phyloP scores from a whole-genome alignment of 2,329 filamentous ascomycete genomes.

The Trichocomaceae sp. region DNA sequence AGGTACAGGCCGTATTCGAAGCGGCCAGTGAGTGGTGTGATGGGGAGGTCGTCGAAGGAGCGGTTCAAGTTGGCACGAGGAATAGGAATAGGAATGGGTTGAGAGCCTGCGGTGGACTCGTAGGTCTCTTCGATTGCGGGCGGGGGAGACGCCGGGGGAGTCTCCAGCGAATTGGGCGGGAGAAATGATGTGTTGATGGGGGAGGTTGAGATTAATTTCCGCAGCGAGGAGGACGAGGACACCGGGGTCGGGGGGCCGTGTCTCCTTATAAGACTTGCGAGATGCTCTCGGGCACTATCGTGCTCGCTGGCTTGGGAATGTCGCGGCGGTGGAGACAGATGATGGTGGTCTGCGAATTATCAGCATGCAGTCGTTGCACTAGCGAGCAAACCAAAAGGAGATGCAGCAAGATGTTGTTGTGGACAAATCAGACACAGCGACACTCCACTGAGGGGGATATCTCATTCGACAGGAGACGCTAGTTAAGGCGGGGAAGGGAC shows the following conservation, averaged over 20 bases:
- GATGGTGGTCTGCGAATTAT: constrained; percentile 9
- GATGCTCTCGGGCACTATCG: constrained; percentile 26
- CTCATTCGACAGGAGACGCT: constrained; percentile 5
- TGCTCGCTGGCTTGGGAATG: constrained; percentile 21
- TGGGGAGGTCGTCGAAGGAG: constrained; percentile 28
- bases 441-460: constrained; percentile 4
- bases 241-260: constrained; percentile 35
- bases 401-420: not conserved
- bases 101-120: constrained; percentile 25
- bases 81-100: constrained; percentile 34
- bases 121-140: constrained; percentile 22
- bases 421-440: not conserved
- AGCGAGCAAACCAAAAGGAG: not conserved
- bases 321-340: constrained; percentile 15
- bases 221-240: constrained; percentile 31
- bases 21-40: constrained; percentile 34
- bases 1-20: constrained; percentile 33
- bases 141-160: constrained; percentile 23
- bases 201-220: constrained; percentile 32
- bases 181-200: constrained; percentile 28
- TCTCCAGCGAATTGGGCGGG: constrained; percentile 20
- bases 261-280: constrained; percentile 32
- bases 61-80: constrained; percentile 22
- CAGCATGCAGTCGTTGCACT: constrained; percentile 1
- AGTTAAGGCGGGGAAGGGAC: not conserved